Conservation (phyloP, 768 basidiomycete genomes). For the Lepiota brunneoincarnata region DNA sequence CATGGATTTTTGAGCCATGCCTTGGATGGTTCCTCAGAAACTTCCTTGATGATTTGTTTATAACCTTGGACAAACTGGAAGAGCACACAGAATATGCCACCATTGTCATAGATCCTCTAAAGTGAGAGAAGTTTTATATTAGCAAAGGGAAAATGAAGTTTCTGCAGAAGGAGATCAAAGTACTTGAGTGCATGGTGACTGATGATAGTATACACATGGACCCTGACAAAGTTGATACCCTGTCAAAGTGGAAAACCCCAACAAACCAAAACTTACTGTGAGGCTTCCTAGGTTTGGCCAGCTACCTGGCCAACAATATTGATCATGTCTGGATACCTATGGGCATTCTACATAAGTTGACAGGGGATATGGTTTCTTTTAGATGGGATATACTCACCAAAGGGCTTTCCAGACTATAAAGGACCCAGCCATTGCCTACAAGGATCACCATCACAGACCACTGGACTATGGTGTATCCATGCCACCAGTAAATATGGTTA, state of each 20-base stretch:
- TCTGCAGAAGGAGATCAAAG: constrained; percentile 20
- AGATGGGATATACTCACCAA: constrained; percentile 21
- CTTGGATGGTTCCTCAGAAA: constrained; percentile 12
- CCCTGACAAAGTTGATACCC: constrained; percentile 29
- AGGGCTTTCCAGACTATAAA: constrained; percentile 31
- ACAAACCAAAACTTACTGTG: constrained; percentile 16
- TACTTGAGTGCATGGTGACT: constrained; percentile 34
- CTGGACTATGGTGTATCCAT: too few species aligned
- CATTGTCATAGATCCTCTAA: too few species aligned
- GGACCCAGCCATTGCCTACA: constrained; percentile 3
- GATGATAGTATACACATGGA: constrained; percentile 36
- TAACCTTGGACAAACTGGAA: constrained; percentile 22
- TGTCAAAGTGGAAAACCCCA: constrained; percentile 21
- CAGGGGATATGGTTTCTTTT: constrained; percentile 15
- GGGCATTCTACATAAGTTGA: constrained; percentile 21
- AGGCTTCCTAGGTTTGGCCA: constrained; percentile 7
- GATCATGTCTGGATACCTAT: constrained; percentile 23
- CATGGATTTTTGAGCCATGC: constrained; percentile 6
- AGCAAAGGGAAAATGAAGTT: constrained; percentile 11
- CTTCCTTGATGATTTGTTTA: constrained; percentile 16
- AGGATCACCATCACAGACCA: too few species aligned
- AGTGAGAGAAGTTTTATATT: constrained; percentile 28
- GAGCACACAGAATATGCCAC: too few species aligned
- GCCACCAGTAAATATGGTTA: constrained; percentile 22
- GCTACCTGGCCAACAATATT: constrained; percentile 22